A percentile compares a stretch with the other conserved stretches of the same genome.
Conservation (phyloP, 768 basidiomycete species). For the Pulveroboletus sp. region DNA sequence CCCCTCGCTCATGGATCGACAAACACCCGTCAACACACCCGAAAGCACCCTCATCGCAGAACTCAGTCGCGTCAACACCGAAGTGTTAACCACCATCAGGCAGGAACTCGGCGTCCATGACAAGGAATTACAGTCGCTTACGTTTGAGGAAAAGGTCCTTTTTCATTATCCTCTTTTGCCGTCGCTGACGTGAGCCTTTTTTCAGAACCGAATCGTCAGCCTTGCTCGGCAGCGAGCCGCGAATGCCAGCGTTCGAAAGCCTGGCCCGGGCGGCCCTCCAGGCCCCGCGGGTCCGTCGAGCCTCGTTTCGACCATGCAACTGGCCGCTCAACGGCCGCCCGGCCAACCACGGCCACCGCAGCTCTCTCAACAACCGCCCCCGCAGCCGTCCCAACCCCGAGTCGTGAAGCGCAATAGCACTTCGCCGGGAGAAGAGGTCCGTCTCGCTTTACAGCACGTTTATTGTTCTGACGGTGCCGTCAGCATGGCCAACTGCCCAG, state of each 20-base stretch:
- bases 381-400: conserved; percentile 24
- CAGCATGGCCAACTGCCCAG: conserved; percentile 49
- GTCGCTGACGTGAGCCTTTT: conserved; percentile 13
- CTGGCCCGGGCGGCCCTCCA: conserved; percentile 29
- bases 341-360: conserved; percentile 28
- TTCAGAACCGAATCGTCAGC: conserved; percentile 37
- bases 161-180: conserved; percentile 5
- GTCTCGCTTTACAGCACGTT: conserved; percentile 4
- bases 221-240: conserved; percentile 23
- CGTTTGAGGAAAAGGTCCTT: conserved; percentile 59
- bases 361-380: conserved; percentile 20
- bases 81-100: conserved; percentile 35
- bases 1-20: conserved; percentile 53
- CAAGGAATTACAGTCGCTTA: conserved; percentile 45
- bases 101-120: conserved; percentile 42
- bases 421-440: conserved; percentile 63
- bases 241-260: conserved; percentile 20
- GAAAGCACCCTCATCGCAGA: conserved; percentile 38
- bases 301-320: conserved; percentile 34
- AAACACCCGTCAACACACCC: conserved; percentile 34
- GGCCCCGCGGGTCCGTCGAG: conserved; percentile 28
- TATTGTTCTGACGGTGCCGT: conserved; percentile 2
- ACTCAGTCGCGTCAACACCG: conserved; percentile 34
- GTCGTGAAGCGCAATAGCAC: conserved; percentile 55
- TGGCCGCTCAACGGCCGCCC: conserved; percentile 40